phyloP scores from a whole-genome alignment of 768 basidiomycete genomes.

The Cystoderma amianthinum region DNA sequence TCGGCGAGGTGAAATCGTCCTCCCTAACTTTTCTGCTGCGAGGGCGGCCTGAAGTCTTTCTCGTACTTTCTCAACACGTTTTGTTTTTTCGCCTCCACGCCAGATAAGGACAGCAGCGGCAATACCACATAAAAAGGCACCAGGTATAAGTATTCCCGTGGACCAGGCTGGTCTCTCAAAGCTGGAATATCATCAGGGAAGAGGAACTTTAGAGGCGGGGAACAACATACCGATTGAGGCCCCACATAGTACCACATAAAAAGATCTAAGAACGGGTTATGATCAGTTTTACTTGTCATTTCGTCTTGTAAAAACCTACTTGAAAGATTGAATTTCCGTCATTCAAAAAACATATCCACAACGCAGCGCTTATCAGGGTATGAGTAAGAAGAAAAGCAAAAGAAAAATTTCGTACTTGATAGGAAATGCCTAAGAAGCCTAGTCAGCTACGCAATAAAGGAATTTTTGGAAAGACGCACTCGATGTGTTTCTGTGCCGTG shows the following conservation, averaged over 20 bases:
- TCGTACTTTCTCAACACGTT: slow-evolving; percentile 58
- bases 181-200: too few relatives aligned
- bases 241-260: slow-evolving; percentile 78
- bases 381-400: slow-evolving; percentile 2
- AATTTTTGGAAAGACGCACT: slow-evolving; percentile 25
- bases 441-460: slow-evolving; percentile 3
- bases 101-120: slow-evolving; percentile 67
- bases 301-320: too few relatives aligned
- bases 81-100: slow-evolving; percentile 63
- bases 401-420: slow-evolving; percentile 38
- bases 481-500: slow-evolving; percentile 80
- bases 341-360: slow-evolving; percentile 66
- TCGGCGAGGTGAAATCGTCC: background rate
- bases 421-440: slow-evolving; percentile 49
- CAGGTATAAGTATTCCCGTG: slow-evolving; percentile 63
- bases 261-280: slow-evolving; percentile 42
- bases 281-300: too few relatives aligned
- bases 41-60: slow-evolving; percentile 47
- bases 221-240: slow-evolving; percentile 49
- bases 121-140: slow-evolving; percentile 74
- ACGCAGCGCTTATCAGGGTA: slow-evolving; percentile 40
- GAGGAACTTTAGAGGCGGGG: too few relatives aligned
- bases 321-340: slow-evolving; percentile 83
- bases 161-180: slow-evolving; percentile 66
- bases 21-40: slow-evolving; percentile 12